These are phyloP conservation scores for Amanita brunnescens DNA, from an alignment of 768 basidiomycete genomes.

Conservation along the genomic window DNA sequence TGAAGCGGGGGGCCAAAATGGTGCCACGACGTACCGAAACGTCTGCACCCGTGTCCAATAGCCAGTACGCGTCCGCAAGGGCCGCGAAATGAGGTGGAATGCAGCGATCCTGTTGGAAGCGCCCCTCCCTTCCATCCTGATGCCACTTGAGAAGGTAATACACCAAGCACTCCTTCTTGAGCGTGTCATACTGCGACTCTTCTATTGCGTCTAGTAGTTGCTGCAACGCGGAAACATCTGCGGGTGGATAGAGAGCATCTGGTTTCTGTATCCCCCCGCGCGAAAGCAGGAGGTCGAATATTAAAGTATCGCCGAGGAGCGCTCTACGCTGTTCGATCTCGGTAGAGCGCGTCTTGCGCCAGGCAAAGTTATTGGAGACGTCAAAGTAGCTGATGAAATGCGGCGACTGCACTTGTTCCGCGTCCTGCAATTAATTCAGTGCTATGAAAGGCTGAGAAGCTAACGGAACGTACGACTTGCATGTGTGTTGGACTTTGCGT, in stretches of 20 bases:
- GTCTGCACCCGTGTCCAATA: constrained; percentile 63
- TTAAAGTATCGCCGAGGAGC: constrained; percentile 49
- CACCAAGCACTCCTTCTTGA: constrained; percentile 75
- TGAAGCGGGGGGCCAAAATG: neutral
- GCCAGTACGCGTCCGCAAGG: constrained; percentile 82
- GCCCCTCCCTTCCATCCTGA: constrained; percentile 48
- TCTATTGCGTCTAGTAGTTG: constrained; percentile 55
- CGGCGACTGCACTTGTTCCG: neutral
- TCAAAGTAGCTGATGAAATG: constrained; percentile 5
- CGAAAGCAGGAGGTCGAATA: constrained; percentile 66
- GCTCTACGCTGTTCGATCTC: constrained; percentile 59
- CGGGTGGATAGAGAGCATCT: constrained; percentile 62
- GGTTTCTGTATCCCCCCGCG: constrained; percentile 54
- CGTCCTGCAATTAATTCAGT: neutral
- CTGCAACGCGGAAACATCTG: constrained; percentile 41
- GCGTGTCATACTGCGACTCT: constrained; percentile 52
- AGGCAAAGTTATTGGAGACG: constrained; percentile 38
- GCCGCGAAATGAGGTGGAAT: constrained; percentile 71
- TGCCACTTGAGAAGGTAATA: constrained; percentile 81
- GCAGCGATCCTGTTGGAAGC: constrained; percentile 42
- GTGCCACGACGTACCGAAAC: constrained; percentile 41
- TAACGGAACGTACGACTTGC: constrained; percentile 1
- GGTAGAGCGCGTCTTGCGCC: constrained; percentile 41
- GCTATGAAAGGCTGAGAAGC: neutral
- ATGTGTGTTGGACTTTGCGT: neutral